Evolutionary conservation across 2,329 filamentous ascomycete genomes (phyloP).

Genomic region (Plenodomus lindquistii): DNA sequence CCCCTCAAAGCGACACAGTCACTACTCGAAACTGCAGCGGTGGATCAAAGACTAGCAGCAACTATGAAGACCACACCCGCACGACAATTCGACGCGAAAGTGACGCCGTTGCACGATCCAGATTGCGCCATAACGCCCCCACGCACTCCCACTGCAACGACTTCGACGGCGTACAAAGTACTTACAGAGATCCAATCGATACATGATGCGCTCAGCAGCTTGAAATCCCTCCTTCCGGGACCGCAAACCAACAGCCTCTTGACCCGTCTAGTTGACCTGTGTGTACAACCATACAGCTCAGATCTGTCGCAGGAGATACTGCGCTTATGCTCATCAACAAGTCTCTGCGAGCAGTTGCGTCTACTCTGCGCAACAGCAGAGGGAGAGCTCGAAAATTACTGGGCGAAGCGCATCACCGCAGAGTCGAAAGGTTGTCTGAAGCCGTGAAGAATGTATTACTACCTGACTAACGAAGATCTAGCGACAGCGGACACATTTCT

Average conservation of each 20-base stretch:
- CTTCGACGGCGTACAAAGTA: slow-evolving; percentile 22
- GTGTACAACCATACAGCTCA: slow-evolving; percentile 31
- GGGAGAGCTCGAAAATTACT: slow-evolving; percentile 51
- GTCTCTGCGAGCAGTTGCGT: slow-evolving; percentile 46
- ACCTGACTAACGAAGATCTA: background rate
- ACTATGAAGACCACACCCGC: background rate
- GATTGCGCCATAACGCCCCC: slow-evolving; percentile 20
- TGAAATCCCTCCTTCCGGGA: slow-evolving; percentile 37
- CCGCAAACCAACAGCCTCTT: slow-evolving; percentile 42
- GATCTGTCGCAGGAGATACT: slow-evolving; percentile 33
- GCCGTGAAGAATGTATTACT: background rate
- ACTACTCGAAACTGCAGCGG: no score
- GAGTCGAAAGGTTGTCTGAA: slow-evolving; percentile 7
- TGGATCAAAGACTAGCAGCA: background rate
- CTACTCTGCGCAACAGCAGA: slow-evolving; percentile 52
- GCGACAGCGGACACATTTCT: background rate
- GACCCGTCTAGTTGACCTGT: slow-evolving; percentile 44
- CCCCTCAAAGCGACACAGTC: no score
- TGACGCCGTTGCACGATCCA: background rate
- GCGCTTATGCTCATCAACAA: slow-evolving; percentile 31
- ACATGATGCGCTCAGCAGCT: slow-evolving; percentile 11
- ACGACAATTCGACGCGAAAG: background rate
- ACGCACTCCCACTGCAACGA: slow-evolving; percentile 23
- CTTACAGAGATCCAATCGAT: slow-evolving; percentile 26
- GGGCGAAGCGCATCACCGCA: slow-evolving; percentile 45